These are phyloP conservation scores for Tilletiopsis washingtonensis DNA, from an alignment of 1,284 basidiomycete species.

Conservation along the genomic window DNA sequence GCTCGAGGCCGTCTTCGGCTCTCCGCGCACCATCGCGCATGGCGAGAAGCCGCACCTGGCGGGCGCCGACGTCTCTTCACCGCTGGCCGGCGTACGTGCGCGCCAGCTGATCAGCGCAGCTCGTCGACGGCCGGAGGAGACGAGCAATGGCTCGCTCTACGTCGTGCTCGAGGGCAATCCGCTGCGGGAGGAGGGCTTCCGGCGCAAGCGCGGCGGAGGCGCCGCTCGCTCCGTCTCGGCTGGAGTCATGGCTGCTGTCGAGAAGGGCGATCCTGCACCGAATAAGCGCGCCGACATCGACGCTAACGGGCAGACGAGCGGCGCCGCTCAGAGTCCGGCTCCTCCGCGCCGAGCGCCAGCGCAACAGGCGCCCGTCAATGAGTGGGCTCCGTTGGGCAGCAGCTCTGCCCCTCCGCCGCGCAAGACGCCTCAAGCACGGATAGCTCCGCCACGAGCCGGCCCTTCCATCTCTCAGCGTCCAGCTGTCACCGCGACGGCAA, in stretches of 20 bases:
- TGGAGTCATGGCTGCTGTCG: not conserved
- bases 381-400: too few species aligned
- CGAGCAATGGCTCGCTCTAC: constrained; percentile 12
- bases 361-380: too few species aligned
- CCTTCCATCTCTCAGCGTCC: too few species aligned
- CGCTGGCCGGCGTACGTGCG: not conserved
- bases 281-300: not conserved
- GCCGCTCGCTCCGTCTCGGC: not conserved
- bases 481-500: too few species aligned
- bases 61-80: not conserved
- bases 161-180: constrained; percentile 29
- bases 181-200: constrained; percentile 25
- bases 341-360: too few species aligned
- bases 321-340: too few species aligned
- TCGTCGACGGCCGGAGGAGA: constrained; percentile 12
- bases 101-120: constrained; percentile 27
- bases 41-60: constrained; percentile 3
- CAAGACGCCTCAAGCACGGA: too few species aligned
- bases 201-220: constrained; percentile 15
- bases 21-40: constrained; percentile 7
- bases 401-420: too few species aligned
- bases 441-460: too few species aligned
- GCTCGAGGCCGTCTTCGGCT: constrained; percentile 28
- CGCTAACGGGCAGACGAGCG: too few species aligned
- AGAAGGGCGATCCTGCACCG: not conserved